These are phyloP conservation scores for Aspergillus bertholletiae DNA, from an alignment of 495 filamentous ascomycete species.

Conservation along the genomic window DNA sequence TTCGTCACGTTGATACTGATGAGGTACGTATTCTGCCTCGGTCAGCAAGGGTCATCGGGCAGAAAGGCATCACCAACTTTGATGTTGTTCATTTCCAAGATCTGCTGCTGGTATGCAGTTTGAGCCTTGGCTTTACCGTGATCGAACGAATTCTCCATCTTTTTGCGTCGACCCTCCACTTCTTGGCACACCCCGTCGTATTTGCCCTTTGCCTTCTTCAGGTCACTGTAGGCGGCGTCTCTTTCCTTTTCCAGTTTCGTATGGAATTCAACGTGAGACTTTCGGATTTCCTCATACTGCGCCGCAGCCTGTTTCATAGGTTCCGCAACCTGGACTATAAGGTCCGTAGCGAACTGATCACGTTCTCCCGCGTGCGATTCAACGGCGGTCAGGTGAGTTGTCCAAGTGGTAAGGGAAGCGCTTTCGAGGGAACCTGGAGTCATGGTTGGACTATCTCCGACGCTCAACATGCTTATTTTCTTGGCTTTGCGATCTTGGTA, in stretches of 20 bases:
- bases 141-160: slow-evolving; percentile 86
- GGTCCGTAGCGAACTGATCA: slow-evolving; percentile 73
- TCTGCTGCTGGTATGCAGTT: slow-evolving; percentile 82
- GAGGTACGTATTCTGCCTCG: slow-evolving; percentile 78
- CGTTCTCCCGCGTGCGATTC: slow-evolving; percentile 87
- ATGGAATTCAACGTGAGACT: slow-evolving; percentile 85
- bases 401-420: slow-evolving; percentile 95
- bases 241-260: slow-evolving; percentile 85
- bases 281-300: slow-evolving; percentile 89
- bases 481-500: slow-evolving; percentile 95
- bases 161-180: slow-evolving; percentile 91
- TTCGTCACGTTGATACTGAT: slow-evolving; percentile 95
- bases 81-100: slow-evolving; percentile 90
- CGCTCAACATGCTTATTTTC: slow-evolving; percentile 83
- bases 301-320: slow-evolving; percentile 67
- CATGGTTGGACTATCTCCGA: slow-evolving; percentile 88
- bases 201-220: slow-evolving; percentile 87
- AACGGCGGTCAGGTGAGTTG: slow-evolving; percentile 82
- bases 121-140: slow-evolving; percentile 81
- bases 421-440: slow-evolving; percentile 95
- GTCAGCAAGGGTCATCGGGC: slow-evolving; percentile 13
- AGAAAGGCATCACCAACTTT: slow-evolving; percentile 52
- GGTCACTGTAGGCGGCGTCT: slow-evolving; percentile 74
- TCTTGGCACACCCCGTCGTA: slow-evolving; percentile 94
- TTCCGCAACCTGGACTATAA: slow-evolving; percentile 76